phyloP scores from a whole-genome alignment of 768 basidiomycete genomes.

The Russula emetica region DNA sequence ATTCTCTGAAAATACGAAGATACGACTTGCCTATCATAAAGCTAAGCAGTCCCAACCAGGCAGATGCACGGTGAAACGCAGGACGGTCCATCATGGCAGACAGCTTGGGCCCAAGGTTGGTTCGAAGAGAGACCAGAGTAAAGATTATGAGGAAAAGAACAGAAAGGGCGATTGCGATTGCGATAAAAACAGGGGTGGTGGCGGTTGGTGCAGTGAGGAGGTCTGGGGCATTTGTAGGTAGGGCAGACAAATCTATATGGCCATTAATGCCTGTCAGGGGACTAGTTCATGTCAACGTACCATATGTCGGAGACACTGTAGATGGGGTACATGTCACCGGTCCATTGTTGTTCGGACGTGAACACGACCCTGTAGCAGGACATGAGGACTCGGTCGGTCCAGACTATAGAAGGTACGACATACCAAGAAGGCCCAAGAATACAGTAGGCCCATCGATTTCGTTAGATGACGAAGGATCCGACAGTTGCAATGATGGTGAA shows the following conservation, averaged over 20 bases:
- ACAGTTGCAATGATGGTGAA: slow-evolving; percentile 48
- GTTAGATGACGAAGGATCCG: slow-evolving; percentile 32
- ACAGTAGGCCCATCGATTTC: slow-evolving; percentile 62
- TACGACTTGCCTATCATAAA: slow-evolving; percentile 58
- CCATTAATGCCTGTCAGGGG: slow-evolving; percentile 3
- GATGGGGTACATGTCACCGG: slow-evolving; percentile 52
- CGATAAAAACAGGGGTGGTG: slow-evolving; percentile 60
- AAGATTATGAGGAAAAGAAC: slow-evolving; percentile 62
- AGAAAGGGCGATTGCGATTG: slow-evolving; percentile 53
- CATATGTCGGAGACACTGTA: slow-evolving; percentile 55
- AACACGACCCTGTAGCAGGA: slow-evolving; percentile 57
- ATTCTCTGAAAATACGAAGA: background rate
- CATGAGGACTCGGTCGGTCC: slow-evolving; percentile 5
- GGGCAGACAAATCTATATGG: slow-evolving; percentile 54
- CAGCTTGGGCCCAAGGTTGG: slow-evolving; percentile 54
- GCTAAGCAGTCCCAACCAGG: slow-evolving; percentile 75
- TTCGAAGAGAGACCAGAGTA: slow-evolving; percentile 60
- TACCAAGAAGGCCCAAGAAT: slow-evolving; percentile 64
- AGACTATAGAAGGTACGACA: slow-evolving; percentile 17
- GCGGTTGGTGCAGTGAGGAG: slow-evolving; percentile 57
- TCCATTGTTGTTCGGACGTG: slow-evolving; percentile 46
- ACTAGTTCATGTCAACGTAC: slow-evolving; percentile 39
- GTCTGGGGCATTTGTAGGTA: slow-evolving; percentile 54
- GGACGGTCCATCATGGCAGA: slow-evolving; percentile 52
- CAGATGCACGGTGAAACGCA: slow-evolving; percentile 51